phyloP scores from a whole-genome alignment of 352 stramenopile genomes.

The Sclerospora graminicola region DNA sequence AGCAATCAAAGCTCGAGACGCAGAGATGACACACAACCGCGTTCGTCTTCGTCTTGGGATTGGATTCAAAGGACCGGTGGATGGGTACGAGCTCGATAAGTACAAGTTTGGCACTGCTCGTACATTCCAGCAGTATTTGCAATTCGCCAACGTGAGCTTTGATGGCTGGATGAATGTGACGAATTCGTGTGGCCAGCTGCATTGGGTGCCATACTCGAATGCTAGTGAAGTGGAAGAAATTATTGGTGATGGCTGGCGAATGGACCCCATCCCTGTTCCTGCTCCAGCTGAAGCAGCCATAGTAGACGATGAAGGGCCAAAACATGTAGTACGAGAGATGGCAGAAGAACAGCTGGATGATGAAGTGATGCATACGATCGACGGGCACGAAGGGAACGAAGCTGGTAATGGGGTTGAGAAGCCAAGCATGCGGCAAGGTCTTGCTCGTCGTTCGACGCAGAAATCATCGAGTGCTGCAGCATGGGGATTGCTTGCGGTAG shows the following conservation, averaged over 20 bases:
- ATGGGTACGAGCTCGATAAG: conserved; percentile 38
- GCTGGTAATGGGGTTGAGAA: too few relatives aligned
- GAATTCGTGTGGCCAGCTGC: conserved; percentile 46
- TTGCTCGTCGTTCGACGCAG: too few relatives aligned
- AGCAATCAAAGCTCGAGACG: conserved; percentile 24
- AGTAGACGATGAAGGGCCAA: too few relatives aligned
- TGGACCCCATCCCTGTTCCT: too few relatives aligned
- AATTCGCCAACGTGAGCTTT: conserved; percentile 44
- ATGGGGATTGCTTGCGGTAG: too few relatives aligned
- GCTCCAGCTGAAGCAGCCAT: too few relatives aligned
- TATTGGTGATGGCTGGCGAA: conserved; percentile 31
- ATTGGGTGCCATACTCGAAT: conserved; percentile 51
- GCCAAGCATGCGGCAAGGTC: too few relatives aligned
- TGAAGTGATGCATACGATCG: too few relatives aligned
- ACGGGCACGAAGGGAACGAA: too few relatives aligned
- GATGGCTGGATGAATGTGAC: conserved; percentile 34
- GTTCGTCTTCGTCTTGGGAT: conserved; percentile 35
- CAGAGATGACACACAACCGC: conserved; percentile 34
- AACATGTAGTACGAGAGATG: too few relatives aligned
- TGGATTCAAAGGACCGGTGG: conserved; percentile 39
- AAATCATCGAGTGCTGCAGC: too few relatives aligned
- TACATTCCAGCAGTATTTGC: conserved; percentile 39
- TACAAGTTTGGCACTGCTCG: conserved; percentile 39
- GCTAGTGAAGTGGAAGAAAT: conserved; percentile 32
- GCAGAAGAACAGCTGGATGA: too few relatives aligned